Evolutionary conservation across 805 yeast genomes (phyloP), one percentile per base, ranked within the genome.

Genomic region (Starmerella cellae): DNA sequence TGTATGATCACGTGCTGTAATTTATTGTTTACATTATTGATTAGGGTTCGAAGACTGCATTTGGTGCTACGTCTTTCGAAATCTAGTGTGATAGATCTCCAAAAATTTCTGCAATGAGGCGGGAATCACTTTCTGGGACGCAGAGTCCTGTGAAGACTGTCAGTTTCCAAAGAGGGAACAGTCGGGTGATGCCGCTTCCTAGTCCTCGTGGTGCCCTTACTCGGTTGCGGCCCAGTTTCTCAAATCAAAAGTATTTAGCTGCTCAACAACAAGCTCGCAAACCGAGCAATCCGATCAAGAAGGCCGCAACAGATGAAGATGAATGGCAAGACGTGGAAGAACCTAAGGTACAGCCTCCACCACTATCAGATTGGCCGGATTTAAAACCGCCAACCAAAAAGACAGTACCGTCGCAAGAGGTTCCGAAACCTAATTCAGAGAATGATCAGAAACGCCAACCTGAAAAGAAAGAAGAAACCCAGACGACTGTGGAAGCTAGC

Each of bases 291-390:
- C 47, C 49, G 5, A 31, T 46, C 16, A 35, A 28, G 19, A 8
- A 10, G 20, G 27, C 11, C 14, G 19, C 28, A 8, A 37, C 38
- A 4, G 43, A 48, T 14, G 52, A 48, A 11, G 52, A 47, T 26
- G 53, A 45, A 19, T 49, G 53, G 53, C 51, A 47, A 34, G 52
- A 49, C 20, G 37, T 49, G 5, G 51, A 47, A 14, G 34, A 21
- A 17, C 33, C 29, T 24, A n/a, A n/a, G n/a, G n/a, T n/a, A n/a
- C n/a, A n/a, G n/a, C n/a, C n/a, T n/a, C n/a, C n/a, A n/a, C 13
- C 28, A 13, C 8, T 24, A 13, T 24, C 13, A 24, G 11, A 24
- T 21, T 13, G 40, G 35, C 30, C 40, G 16, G 23, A 18, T 9
- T 11, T 27, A 24, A 26, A 8, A 10, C 14, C 24, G 5, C 40